phyloP scores from a whole-genome alignment of 768 basidiomycete genomes.

The Gyrodon lividus region DNA sequence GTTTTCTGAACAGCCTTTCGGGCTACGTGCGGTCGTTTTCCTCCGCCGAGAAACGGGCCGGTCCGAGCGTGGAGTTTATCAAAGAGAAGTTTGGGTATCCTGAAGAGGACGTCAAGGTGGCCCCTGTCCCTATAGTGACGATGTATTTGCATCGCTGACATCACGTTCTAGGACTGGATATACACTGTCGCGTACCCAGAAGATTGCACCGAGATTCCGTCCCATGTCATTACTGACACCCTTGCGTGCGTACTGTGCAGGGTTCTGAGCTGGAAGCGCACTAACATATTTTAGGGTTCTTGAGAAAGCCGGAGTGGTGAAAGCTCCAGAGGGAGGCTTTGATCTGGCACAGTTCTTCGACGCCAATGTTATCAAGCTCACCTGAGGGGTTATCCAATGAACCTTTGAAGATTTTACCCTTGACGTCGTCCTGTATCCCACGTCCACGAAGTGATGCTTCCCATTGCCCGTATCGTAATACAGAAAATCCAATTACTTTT shows the following conservation, averaged over 20 bases:
- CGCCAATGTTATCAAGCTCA: conserved; percentile 49
- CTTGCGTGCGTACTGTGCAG: conserved; percentile 48
- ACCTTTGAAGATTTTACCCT: not conserved
- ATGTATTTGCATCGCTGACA: not conserved
- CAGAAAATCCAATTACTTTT: not conserved
- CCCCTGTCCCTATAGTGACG: not conserved
- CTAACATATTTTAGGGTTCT: conserved; percentile 50
- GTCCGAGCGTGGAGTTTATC: conserved; percentile 72
- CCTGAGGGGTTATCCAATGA: conserved; percentile 26
- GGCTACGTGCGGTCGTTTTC: conserved; percentile 67
- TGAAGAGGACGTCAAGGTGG: conserved; percentile 75
- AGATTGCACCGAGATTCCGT: conserved; percentile 62
- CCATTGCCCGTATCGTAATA: not conserved
- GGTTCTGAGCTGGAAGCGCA: not conserved
- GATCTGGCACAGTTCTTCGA: conserved; percentile 57
- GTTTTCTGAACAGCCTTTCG: conserved; percentile 66
- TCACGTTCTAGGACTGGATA: conserved; percentile 68
- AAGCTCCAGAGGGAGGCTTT: conserved; percentile 51
- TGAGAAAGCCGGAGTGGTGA: conserved; percentile 72
- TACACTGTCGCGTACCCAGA: conserved; percentile 73
- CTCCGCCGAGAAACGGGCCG: conserved; percentile 52
- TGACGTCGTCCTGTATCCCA: no score
- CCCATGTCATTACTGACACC: conserved; percentile 66
- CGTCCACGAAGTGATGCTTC: not conserved
- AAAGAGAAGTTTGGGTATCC: conserved; percentile 76